phyloP scores from a whole-genome alignment of 441 rosid species.

The Kokia cookei region DNA sequence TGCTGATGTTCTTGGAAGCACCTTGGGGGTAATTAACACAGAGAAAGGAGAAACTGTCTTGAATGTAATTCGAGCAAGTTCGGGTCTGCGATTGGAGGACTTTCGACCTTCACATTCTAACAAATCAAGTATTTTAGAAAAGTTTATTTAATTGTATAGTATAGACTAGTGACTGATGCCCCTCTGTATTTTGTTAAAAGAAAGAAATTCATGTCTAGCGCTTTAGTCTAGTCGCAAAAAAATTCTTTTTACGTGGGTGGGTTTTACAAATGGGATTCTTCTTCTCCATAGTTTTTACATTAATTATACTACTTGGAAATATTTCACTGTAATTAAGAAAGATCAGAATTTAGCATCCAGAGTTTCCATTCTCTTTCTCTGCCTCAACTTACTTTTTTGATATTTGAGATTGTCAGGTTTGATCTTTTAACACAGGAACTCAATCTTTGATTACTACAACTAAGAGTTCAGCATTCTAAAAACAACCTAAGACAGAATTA shows the following conservation, averaged over 20 bases:
- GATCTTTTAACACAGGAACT: background rate
- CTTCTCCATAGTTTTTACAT: background rate
- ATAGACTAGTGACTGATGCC: slow-evolving; percentile 28
- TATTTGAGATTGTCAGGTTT: background rate
- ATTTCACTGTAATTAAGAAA: background rate
- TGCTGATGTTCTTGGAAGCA: slow-evolving; percentile 79
- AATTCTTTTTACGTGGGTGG: background rate
- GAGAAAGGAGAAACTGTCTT: slow-evolving; percentile 60
- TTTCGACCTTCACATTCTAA: slow-evolving; percentile 57
- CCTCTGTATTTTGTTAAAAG: slow-evolving; percentile 27
- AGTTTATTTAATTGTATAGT: slow-evolving; percentile 41
- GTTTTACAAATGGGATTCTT: slow-evolving; percentile 9
- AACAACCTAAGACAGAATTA: background rate
- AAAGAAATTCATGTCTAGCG: slow-evolving; percentile 21
- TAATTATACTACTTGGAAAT: slow-evolving; percentile 2
- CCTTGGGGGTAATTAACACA: slow-evolving; percentile 51
- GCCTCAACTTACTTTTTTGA: background rate
- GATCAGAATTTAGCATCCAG: background rate
- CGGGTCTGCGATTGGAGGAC: slow-evolving; percentile 67
- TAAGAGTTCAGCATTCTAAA: too few relatives aligned
- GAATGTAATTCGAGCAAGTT: slow-evolving; percentile 44
- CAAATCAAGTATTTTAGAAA: slow-evolving; percentile 11
- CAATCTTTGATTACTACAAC: background rate
- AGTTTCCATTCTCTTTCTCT: background rate
- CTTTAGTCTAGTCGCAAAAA: background rate